Percentiles rank a stretch among this genome's conserved stretches.
Conservation (phyloP, 1,284 basidiomycete species). For the Fomitopsis betulina region DNA sequence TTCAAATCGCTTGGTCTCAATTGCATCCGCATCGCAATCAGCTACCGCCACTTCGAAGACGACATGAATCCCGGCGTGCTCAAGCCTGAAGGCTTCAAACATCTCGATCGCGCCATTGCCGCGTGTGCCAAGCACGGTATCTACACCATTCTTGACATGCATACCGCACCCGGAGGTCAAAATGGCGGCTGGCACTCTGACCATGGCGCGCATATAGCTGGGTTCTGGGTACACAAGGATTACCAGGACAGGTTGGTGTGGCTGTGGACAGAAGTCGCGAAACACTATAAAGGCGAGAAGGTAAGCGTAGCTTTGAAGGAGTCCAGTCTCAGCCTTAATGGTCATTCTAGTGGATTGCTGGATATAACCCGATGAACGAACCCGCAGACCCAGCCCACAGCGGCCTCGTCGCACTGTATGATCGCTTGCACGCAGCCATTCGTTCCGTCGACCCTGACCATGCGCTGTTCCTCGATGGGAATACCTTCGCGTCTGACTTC, state of each 20-base stretch:
- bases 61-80: conserved; percentile 63
- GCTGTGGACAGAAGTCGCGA: conserved; percentile 69
- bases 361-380: conserved; percentile 76
- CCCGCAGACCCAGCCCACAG: conserved; percentile 55
- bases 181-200: conserved; percentile 57
- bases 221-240: conserved; percentile 73
- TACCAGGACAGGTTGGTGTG: conserved; percentile 69
- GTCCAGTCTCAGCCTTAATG: not conserved
- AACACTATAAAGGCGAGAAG: conserved; percentile 47
- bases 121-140: conserved; percentile 55
- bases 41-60: conserved; percentile 70
- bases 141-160: conserved; percentile 62
- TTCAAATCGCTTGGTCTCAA: conserved; percentile 70
- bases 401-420: conserved; percentile 58
- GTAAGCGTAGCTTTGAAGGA: not conserved
- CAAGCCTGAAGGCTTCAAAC: conserved; percentile 59
- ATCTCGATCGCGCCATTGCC: conserved; percentile 57
- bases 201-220: conserved; percentile 48
- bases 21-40: conserved; percentile 66
- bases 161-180: conserved; percentile 60
- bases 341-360: conserved; percentile 52
- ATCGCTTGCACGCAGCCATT: conserved; percentile 57
- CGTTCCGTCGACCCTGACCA: conserved; percentile 61
- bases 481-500: conserved; percentile 76
- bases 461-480: conserved; percentile 67